Conservation (phyloP, 805 yeast genomes). For the Starmerella floris region DNA sequence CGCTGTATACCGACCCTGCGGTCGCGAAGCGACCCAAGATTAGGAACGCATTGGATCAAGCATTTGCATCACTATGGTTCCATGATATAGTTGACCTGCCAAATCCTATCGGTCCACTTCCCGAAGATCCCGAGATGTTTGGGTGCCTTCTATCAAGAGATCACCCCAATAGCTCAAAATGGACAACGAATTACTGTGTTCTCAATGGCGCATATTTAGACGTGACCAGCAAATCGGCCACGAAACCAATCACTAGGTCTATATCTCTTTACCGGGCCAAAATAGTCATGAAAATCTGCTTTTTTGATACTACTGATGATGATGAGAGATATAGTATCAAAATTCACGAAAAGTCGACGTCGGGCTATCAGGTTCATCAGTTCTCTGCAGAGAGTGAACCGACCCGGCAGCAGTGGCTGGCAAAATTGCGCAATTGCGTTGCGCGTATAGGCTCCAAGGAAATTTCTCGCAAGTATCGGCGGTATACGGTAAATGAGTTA, state of each 20-base stretch:
- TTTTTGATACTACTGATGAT: constrained; percentile 5
- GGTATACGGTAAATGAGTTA: not conserved
- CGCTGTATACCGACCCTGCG: not conserved
- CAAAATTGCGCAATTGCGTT: constrained; percentile 3
- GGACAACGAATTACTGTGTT: constrained; percentile 4
- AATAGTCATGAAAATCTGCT: not conserved
- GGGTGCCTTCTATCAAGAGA: constrained; percentile 7
- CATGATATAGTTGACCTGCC: constrained; percentile 5
- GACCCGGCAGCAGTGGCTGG: constrained; percentile 8
- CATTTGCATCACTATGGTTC: constrained; percentile 6
- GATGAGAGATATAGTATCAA: constrained; percentile 12
- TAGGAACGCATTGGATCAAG: not conserved
- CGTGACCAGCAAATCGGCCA: not conserved
- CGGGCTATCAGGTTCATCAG: not conserved
- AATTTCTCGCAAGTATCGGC: not conserved
- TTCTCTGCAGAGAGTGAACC: constrained; percentile 10
- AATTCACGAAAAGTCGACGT: not conserved
- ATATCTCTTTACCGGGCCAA: constrained; percentile 3
- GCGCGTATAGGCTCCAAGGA: not conserved
- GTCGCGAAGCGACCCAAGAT: not conserved
- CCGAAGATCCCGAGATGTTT: constrained; percentile 5
- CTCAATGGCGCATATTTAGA: constrained; percentile 10
- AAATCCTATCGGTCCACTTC: not conserved
- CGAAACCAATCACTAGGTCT: not conserved
- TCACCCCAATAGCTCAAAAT: not conserved